phyloP scores from a whole-genome alignment of 2,329 filamentous ascomycete genomes.

The Talaromyces verruculosus region DNA sequence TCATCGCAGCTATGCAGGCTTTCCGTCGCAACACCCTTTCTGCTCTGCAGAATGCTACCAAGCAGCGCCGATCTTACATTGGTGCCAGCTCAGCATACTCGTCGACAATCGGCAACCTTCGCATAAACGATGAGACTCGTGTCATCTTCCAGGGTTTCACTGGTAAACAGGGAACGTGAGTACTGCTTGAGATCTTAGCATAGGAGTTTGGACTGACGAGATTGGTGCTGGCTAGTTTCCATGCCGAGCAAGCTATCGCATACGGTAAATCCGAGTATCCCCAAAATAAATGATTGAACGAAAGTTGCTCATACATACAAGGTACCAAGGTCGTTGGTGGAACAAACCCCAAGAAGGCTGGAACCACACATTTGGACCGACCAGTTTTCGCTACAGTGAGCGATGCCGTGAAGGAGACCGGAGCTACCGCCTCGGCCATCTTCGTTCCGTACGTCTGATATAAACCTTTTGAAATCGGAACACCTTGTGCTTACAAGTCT shows the following conservation, averaged over 20 bases:
- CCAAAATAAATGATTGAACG: background rate
- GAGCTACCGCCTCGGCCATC: conserved; percentile 87
- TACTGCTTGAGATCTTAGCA: conserved; percentile 31
- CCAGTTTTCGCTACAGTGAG: conserved; percentile 89
- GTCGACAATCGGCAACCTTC: conserved; percentile 77
- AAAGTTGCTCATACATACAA: conserved; percentile 43
- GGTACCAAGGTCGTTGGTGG: conserved; percentile 97
- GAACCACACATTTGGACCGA: conserved; percentile 80
- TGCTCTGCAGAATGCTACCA: conserved; percentile 62
- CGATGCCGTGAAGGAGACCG: conserved; percentile 86
- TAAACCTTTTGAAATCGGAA: conserved; percentile 25
- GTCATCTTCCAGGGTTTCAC: conserved; percentile 97
- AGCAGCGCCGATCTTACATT: conserved; percentile 71
- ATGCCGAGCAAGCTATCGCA: conserved; percentile 95
- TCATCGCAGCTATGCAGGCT: conserved; percentile 68
- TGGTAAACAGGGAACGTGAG: conserved; percentile 91
- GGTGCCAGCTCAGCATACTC: conserved; percentile 68
- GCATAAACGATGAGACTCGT: conserved; percentile 90
- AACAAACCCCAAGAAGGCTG: conserved; percentile 99
- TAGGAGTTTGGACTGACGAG: conserved; percentile 34
- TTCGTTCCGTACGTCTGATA: conserved; percentile 97
- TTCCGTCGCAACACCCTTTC: conserved; percentile 71
- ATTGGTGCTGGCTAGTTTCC: conserved; percentile 65
- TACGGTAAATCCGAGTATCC: conserved; percentile 66
- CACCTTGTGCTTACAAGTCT: conserved; percentile 31